Percentiles rank a stretch among this genome's conserved stretches.
Evolutionary conservation across 2,329 filamentous ascomycete species (phyloP).

Genomic region (Trichoderma sp.): DNA sequence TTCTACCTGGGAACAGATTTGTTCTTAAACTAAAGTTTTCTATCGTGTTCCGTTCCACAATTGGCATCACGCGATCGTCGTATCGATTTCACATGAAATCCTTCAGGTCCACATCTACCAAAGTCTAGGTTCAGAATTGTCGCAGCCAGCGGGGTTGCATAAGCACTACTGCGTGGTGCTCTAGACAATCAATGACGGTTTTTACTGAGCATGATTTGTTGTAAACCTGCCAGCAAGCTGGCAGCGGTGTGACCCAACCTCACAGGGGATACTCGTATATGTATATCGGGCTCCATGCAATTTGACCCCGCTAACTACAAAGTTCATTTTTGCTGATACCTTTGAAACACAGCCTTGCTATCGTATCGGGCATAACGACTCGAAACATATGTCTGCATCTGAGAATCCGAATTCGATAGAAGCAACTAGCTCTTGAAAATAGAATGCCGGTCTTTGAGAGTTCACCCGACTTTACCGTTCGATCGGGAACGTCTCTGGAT

Average conservation of each 20-base stretch:
- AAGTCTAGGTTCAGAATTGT: not conserved
- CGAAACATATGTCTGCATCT: not conserved
- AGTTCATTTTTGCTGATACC: not conserved
- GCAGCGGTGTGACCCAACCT: not conserved
- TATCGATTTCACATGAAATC: not conserved
- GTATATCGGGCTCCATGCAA: not conserved
- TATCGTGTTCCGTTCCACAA: not conserved
- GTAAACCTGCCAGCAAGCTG: not conserved
- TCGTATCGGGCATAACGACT: not conserved
- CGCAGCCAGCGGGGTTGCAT: not conserved
- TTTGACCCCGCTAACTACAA: not conserved
- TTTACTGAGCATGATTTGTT: not conserved
- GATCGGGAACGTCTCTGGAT: not conserved
- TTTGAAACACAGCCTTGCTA: not conserved
- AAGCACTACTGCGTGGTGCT: not conserved
- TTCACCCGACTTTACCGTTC: not conserved
- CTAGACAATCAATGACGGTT: not conserved
- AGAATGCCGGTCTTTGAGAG: not conserved
- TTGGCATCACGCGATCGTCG: not conserved
- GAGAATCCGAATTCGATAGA: not conserved
- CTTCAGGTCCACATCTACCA: not conserved
- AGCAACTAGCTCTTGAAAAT: too few species aligned
- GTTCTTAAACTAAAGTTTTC: not conserved
- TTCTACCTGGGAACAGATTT: not conserved
- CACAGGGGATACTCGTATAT: not conserved